Evolutionary conservation across 106 monocot genomes (phyloP), one percentile per base, ranked within the genome.

Genomic region (Vanilla planifolia): DNA sequence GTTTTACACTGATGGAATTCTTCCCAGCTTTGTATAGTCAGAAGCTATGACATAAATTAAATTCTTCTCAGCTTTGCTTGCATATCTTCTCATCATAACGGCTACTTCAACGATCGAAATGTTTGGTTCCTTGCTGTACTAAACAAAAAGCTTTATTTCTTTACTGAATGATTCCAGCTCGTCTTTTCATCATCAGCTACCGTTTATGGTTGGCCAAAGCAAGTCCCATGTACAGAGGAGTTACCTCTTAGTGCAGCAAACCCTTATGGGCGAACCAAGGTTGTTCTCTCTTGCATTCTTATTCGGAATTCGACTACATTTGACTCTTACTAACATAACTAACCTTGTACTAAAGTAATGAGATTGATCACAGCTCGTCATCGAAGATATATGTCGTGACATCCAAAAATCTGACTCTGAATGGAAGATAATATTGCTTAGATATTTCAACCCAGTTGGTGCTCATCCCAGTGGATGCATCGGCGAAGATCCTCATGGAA

Each of bases 401-500:
- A 42, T 89, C 30, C 67, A 83, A 37, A 48, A 19, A 14, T 59
- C 83, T 28, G 89, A 89, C 48, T 26, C 75, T 43, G 80, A 78
- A 22, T 89, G 89, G 95, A 80, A 72, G 24, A 89, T 95, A 21
- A 95, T 95, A 42, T 61, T 95, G 37, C 80, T 95, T 37, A 77
- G 89, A 78, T 95, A 95, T 70, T 95, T 95, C 66, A 95, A 95
- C 72, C 89, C 89, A 37, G 86, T 95, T 53, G 95, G 89, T 48
- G 89, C 95, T 48, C 95, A 95, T 76, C 78, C 83, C 11, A 95
- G 89, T 66, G 95, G 95, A 55, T 8, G 57, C 26, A 89, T 95
- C 50, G 95, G 95, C 48, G 95, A 95, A 53, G 95, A 95, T 83
- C 95, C 95, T 64, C 74, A 71, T 71, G 95, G 95, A 62, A 74